A percentile compares a stretch with the other conserved stretches of the same genome.
These are phyloP conservation scores for Bassia scoparia DNA, from an alignment of 148 eudicot genomes.

Conservation along the genomic window DNA sequence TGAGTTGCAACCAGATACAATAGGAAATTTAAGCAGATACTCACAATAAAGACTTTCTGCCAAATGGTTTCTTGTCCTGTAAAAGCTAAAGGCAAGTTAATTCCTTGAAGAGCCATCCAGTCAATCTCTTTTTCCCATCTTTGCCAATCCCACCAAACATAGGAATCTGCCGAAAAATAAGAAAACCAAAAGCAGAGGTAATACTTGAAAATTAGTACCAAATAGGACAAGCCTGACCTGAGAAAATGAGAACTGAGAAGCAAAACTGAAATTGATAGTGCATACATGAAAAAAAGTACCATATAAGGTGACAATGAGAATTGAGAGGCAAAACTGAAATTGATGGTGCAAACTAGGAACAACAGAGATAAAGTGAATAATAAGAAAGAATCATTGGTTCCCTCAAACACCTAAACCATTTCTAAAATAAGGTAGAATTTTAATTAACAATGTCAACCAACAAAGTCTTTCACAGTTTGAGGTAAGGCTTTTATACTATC, in stretches of 20 bases:
- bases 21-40: slow-evolving; percentile 17
- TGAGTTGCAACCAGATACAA: slow-evolving; percentile 6
- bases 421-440: neutral
- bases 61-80: slow-evolving; percentile 97
- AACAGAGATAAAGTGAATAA: neutral
- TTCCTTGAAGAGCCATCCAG: slow-evolving; percentile 99
- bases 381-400: neutral
- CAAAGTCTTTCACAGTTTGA: neutral
- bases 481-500: neutral
- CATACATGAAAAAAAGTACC: no score
- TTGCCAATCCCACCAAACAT: slow-evolving; percentile 99
- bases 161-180: slow-evolving; percentile 56
- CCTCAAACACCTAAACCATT: neutral
- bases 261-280: no score
- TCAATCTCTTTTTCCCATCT: slow-evolving; percentile 99
- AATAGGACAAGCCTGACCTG: no score
- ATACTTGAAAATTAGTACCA: neutral
- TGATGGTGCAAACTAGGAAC: neutral
- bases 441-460: neutral
- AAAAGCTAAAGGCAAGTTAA: slow-evolving; percentile 92
- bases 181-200: neutral
- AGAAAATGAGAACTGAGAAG: no score
- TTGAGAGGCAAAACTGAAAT: neutral
- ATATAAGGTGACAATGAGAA: neutral
- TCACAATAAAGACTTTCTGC: slow-evolving; percentile 89